Evolutionary conservation across 2,329 filamentous ascomycete species (phyloP).

Genomic region (Drechslerella coelobrocha): DNA sequence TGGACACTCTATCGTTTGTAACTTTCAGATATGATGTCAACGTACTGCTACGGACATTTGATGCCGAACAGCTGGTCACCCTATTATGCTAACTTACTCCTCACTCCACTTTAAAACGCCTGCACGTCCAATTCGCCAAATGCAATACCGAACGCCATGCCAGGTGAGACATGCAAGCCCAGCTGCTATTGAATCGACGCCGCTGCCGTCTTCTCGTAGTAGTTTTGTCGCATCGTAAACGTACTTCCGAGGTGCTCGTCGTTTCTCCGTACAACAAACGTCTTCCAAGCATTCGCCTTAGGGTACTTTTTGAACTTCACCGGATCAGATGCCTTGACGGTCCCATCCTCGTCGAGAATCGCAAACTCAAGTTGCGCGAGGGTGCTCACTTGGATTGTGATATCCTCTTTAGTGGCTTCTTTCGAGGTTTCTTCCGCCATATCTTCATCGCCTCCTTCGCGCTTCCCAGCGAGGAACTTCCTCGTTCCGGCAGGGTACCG

Average conservation of each 20-base stretch:
- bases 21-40: too few species aligned
- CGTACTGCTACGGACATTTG: too few species aligned
- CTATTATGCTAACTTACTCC: too few species aligned
- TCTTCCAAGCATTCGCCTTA: constrained; percentile 40
- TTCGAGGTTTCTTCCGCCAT: constrained; percentile 7
- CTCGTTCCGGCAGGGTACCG: constrained; percentile 22
- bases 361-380: constrained; percentile 41
- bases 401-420: constrained; percentile 6
- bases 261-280: constrained; percentile 38
- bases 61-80: too few species aligned
- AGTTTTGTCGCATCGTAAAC: constrained; percentile 36
- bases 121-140: too few species aligned
- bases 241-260: constrained; percentile 46
- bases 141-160: not conserved
- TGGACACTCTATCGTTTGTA: too few species aligned
- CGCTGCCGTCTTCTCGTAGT: constrained; percentile 41
- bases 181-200: not conserved
- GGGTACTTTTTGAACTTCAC: constrained; percentile 48
- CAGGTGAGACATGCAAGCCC: not conserved
- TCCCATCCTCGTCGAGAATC: constrained; percentile 45
- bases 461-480: constrained; percentile 19
- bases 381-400: constrained; percentile 30
- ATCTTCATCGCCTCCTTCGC: not conserved
- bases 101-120: too few species aligned
- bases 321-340: constrained; percentile 36